Evolutionary conservation across 2,329 filamentous ascomycete genomes (phyloP).

Genomic region (Escovopsis sp.): DNA sequence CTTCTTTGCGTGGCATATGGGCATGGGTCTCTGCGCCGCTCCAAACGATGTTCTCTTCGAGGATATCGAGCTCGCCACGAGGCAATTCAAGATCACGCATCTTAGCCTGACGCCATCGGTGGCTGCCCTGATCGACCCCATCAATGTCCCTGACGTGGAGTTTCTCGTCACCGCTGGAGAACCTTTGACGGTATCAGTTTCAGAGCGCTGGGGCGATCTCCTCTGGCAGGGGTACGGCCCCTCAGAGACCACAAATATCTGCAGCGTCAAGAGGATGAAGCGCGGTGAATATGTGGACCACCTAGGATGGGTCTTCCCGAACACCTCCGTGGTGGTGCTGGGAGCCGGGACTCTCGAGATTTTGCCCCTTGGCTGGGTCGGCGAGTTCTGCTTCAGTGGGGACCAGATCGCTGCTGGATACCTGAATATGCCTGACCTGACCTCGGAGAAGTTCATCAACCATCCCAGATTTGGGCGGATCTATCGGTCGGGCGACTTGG

Average conservation of each 20-base stretch:
- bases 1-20: constrained; percentile 66
- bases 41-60: constrained; percentile 59
- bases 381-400: constrained; percentile 78
- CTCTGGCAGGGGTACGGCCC: constrained; percentile 75
- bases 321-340: constrained; percentile 60
- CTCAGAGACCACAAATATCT: constrained; percentile 79
- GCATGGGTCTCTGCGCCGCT: constrained; percentile 64
- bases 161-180: constrained; percentile 76
- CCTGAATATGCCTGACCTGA: constrained; percentile 47
- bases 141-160: constrained; percentile 52
- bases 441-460: constrained; percentile 49
- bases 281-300: constrained; percentile 49
- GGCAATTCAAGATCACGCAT: constrained; percentile 52
- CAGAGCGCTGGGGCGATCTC: constrained; percentile 50
- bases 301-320: constrained; percentile 58
- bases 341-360: constrained; percentile 27
- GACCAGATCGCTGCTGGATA: constrained; percentile 68
- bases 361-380: constrained; percentile 55
- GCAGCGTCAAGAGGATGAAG: constrained; percentile 53
- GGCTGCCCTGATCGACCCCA: constrained; percentile 55
- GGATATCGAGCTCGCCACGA: constrained; percentile 54
- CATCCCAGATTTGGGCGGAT: constrained; percentile 56
- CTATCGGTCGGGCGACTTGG: constrained; percentile 72
- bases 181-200: constrained; percentile 57
- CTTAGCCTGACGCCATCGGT: constrained; percentile 78